Base-by-base conservation (phyloP, 495 filamentous ascomycete species). In the Lasiosphaeria ovina region DNA sequence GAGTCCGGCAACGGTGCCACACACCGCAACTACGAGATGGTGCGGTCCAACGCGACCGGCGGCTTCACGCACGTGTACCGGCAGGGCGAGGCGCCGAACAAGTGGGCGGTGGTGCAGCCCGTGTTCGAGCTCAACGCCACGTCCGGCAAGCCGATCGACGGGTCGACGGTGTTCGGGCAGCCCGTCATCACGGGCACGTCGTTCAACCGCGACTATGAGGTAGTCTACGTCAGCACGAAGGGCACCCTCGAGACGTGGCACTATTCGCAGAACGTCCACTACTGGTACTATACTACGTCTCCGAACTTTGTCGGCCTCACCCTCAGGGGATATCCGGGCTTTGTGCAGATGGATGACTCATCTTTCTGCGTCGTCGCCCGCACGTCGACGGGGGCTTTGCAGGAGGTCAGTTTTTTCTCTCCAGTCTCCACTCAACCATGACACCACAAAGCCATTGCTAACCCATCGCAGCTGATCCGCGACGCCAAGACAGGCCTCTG, bases 131-230 rank as follows among this genome's bases (percentile, higher is more conserved):
- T 32, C 4, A 6, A 12, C 0, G 38, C 51, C 24, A 24, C 24
- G 24, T 24, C 24, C 24, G 24, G 24, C 24, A 24, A 24, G 24
- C 24, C 24, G 24, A 24, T 24, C 24, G 0, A 1, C n/a, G 38
- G 17, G 6, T 11, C 7, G 12, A 42, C 11, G 12, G 32, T 68
- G 11, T 6, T 42, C 10, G 65, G 65, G 8, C 65, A 63, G n/a
- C 66, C 62, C 3, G 53, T 51, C 4, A 60, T 68, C 5, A 35
- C 59, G 14, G 62, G 66, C 3, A 68, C 66, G 0, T 68, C 66
- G 4, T 65, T 61, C 24, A 40, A 65, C 44, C 56, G 66, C 31
- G 62, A 68, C 24, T 62, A 65, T 6, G 60, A 68, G n/a, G 62
- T 55, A 0, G 59, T 68, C 5, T 53, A 48, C 3, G 36, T 60